A percentile compares a stretch with the other conserved stretches of the same genome.
Evolutionary conservation across 2,329 filamentous ascomycete species (phyloP).

Genomic region (Colletotrichum sp.): DNA sequence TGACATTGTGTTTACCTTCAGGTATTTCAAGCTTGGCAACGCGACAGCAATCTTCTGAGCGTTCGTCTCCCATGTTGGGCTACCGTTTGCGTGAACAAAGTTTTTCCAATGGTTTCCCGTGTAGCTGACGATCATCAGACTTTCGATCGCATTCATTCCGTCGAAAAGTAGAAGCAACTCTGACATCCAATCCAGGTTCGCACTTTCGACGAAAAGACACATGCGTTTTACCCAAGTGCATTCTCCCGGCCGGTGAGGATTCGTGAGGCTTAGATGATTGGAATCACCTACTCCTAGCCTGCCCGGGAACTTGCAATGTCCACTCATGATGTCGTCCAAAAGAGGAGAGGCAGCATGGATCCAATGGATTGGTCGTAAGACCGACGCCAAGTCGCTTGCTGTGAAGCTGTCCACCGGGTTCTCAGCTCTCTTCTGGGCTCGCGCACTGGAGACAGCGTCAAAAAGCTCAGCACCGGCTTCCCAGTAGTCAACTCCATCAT

Average conservation of each 20-base stretch:
- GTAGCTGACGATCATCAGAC: neutral
- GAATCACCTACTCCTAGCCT: neutral
- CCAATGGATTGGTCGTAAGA: neutral
- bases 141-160: neutral
- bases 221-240: neutral
- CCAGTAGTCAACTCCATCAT: neutral
- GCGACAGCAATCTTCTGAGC: rapidly evolving
- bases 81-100: rapidly evolving
- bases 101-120: rapidly evolving
- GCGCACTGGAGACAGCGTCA: rapidly evolving
- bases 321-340: rapidly evolving
- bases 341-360: rapidly evolving
- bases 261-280: neutral
- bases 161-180: neutral
- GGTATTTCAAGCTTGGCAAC: neutral
- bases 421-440: neutral
- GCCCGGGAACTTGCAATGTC: neutral
- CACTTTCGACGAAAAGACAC: neutral
- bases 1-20: neutral
- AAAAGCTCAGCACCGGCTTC: neutral
- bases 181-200: neutral
- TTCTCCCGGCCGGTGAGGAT: neutral
- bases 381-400: neutral
- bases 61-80: neutral
- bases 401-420: neutral